Percentiles rank a stretch among this genome's conserved stretches.
Evolutionary conservation across 2,329 filamentous ascomycete species (phyloP).

Genomic region (Fusarium pininemorale): DNA sequence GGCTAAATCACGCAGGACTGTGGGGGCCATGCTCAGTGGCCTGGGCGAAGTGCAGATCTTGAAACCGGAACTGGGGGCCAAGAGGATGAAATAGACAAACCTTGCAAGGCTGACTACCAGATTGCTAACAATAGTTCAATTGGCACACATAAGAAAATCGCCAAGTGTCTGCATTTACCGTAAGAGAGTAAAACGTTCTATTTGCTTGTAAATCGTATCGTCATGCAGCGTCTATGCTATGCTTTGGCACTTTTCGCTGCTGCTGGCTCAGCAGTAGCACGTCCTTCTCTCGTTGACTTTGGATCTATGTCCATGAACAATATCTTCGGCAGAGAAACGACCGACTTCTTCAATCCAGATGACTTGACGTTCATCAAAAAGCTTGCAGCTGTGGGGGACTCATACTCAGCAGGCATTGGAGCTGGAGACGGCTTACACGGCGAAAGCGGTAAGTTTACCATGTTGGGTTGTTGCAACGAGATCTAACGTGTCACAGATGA

Average conservation of each 20-base stretch:
- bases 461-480: rapidly evolving
- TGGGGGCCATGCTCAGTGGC: neutral
- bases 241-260: neutral
- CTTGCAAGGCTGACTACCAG: neutral
- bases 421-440: constrained; percentile 3
- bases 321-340: neutral
- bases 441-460: neutral
- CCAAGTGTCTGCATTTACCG: neutral
- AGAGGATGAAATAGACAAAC: neutral
- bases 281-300: neutral
- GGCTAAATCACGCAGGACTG: neutral
- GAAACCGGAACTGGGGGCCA: neutral
- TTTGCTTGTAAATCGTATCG: neutral
- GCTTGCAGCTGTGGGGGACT: constrained; percentile 21
- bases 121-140: neutral
- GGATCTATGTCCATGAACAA: neutral
- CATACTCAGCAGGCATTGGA: constrained; percentile 27
- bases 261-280: neutral
- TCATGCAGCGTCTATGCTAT: neutral
- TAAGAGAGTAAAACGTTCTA: neutral
- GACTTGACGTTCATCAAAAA: neutral
- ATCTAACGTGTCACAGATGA: neutral
- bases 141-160: neutral
- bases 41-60: neutral
- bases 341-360: neutral